Evolutionary conservation across 305 asterid genomes (phyloP).

Genomic region (Fraxinus baroniana): DNA sequence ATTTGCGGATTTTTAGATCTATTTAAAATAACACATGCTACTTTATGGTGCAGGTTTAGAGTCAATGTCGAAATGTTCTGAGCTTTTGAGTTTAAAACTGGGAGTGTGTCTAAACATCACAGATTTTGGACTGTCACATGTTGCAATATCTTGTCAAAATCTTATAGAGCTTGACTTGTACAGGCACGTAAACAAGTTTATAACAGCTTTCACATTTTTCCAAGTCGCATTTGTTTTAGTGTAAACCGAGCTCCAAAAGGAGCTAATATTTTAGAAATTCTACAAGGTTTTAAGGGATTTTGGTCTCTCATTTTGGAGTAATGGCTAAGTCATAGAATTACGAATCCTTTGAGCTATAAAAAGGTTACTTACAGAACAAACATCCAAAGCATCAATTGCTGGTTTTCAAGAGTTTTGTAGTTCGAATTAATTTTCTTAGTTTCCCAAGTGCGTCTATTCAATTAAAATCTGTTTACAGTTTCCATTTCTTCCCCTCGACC

Average conservation of each 20-base stretch:
- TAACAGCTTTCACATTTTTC: neutral
- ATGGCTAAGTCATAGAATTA: neutral
- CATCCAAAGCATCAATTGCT: neutral
- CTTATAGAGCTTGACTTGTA: constrained; percentile 34
- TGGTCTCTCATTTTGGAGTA: neutral
- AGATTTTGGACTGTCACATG: constrained; percentile 24
- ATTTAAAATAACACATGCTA: neutral
- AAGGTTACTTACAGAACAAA: neutral
- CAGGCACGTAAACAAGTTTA: constrained; percentile 24
- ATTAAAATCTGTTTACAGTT: neutral
- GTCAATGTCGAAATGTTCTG: constrained; percentile 27
- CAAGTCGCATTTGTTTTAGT: neutral
- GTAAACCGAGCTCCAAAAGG: neutral
- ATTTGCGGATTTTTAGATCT: no score
- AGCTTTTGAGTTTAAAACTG: constrained; percentile 25
- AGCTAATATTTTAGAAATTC: neutral
- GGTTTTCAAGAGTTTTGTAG: neutral
- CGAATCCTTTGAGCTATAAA: neutral
- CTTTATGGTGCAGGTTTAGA: constrained; percentile 27
- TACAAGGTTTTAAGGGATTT: neutral
- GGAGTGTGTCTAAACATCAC: constrained; percentile 33
- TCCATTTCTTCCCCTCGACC: neutral
- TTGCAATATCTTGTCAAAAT: constrained; percentile 24
- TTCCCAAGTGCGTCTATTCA: neutral
- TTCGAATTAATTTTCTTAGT: neutral